Conservation (phyloP, 805 yeast species). For the Saturnispora halmiae region DNA sequence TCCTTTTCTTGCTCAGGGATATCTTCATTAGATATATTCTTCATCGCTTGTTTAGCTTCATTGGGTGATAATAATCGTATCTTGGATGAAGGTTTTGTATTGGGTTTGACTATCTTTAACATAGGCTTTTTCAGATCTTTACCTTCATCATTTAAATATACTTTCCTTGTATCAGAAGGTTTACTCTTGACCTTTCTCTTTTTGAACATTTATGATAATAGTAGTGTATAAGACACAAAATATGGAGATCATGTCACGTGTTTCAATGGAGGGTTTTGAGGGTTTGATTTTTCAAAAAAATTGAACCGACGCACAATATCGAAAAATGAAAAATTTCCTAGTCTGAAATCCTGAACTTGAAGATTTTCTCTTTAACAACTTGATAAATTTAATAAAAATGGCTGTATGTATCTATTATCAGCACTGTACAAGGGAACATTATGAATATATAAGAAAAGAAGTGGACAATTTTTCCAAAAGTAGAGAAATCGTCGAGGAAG, state of each 20-base stretch:
- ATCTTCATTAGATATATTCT: too few species aligned
- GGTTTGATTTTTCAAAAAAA: background rate
- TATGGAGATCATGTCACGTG: constrained; percentile 7
- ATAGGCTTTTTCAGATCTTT: background rate
- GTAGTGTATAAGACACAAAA: too few species aligned
- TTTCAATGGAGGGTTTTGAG: background rate
- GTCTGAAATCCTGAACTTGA: background rate
- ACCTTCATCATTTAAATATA: constrained; percentile 1
- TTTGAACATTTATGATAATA: constrained; percentile 29
- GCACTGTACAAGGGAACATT: too few species aligned
- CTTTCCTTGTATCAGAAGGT: too few species aligned
- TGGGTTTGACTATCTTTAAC: background rate
- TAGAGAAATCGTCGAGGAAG: too few species aligned
- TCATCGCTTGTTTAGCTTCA: background rate
- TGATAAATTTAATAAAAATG: constrained; percentile 13
- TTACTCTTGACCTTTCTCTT: constrained; percentile 25
- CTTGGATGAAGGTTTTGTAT: background rate
- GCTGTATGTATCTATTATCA: constrained; percentile 19
- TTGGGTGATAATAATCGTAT: background rate
- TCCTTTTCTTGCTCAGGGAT: background rate
- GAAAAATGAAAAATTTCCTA: background rate
- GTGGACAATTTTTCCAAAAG: too few species aligned
- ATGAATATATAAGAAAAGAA: background rate
- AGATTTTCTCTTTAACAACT: background rate
- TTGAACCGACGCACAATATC: background rate